Percentiles rank a stretch among this genome's conserved stretches.
phyloP scores from a whole-genome alignment of 202 grass and related monocot genomes.

The Carex arenaria region DNA sequence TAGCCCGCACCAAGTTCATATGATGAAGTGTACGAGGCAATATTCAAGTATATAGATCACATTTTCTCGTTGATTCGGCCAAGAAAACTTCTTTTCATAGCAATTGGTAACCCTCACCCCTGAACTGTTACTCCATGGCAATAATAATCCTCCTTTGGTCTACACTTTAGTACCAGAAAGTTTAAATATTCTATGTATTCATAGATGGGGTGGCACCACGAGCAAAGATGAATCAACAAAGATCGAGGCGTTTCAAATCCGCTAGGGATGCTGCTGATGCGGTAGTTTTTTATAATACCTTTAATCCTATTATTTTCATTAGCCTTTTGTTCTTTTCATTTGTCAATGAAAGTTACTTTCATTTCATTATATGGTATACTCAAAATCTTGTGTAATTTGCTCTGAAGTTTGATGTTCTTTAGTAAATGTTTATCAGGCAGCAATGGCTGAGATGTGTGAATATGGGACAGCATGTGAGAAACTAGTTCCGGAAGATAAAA shows the following conservation, averaged over 20 bases:
- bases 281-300: not conserved
- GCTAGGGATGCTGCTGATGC: slow-evolving; percentile 35
- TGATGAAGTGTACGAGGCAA: slow-evolving; percentile 18
- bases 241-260: slow-evolving; percentile 30
- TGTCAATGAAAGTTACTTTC: not conserved
- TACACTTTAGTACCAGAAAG: not conserved
- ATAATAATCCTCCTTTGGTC: not conserved
- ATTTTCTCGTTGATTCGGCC: slow-evolving; percentile 26
- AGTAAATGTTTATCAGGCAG: slow-evolving; percentile 18
- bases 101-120: slow-evolving; percentile 28
- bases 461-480: slow-evolving; percentile 1
- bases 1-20: slow-evolving; percentile 12
- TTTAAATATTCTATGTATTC: not conserved
- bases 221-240: slow-evolving; percentile 49
- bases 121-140: not conserved
- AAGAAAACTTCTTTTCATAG: slow-evolving; percentile 35
- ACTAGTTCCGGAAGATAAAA: not conserved
- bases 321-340: not conserved
- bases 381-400: not conserved
- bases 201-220: slow-evolving; percentile 49
- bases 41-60: slow-evolving; percentile 29
- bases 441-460: slow-evolving; percentile 26
- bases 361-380: not conserved
- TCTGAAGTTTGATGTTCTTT: not conserved
- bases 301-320: not conserved